Base-by-base conservation (phyloP, 345 rosid species). In the Populus ilicifolia region DNA sequence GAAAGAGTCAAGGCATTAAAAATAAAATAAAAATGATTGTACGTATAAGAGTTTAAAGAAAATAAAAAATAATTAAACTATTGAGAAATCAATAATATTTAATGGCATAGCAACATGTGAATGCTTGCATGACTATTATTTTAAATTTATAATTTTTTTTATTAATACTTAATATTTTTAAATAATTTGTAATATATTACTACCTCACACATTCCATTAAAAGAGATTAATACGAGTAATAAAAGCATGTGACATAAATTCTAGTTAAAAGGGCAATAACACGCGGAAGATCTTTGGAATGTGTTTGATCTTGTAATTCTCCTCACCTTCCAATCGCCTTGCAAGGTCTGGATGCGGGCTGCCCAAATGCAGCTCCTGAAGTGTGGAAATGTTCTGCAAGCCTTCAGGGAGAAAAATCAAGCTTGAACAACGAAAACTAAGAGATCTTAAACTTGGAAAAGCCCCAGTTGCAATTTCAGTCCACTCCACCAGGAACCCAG, bases 371-470 rank as follows among this genome's bases (percentile, higher is more conserved):
- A 74, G 70, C 33, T 64, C 44, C 6, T 74, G 43, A 27, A 74
- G 77, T 44, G 77, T 64, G 48, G 63, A 29, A 20, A 74, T 65
- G 77, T 64, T 64, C 9, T 74, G 20, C 35, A 64, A 18, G 8
- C 77, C 77, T 64, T 65, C 77, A 29, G 77, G 77, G 44, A 64
- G 70, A 74, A 74, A 44, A 27, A 56, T 65, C 70, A 74, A 44
- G 0, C 14, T n/a, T 7, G 0, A 2, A 74, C 77, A 74, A 2
- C 5, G 0, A 41, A 41, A 25, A 46, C 39, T 9, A 18, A 74
- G 70, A 64, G 12, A 9, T 0, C 25, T 64, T 65, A 73, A 38
- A 4, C 14, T 73, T 23, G 76, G 76, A 73, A 73, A 73, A 6
- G 69, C 69, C 13, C 67, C 75, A 13, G 2, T 38, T 25, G 21